phyloP scores from a whole-genome alignment of 2,329 filamentous ascomycete species.

The Scedosporium dehoogii region DNA sequence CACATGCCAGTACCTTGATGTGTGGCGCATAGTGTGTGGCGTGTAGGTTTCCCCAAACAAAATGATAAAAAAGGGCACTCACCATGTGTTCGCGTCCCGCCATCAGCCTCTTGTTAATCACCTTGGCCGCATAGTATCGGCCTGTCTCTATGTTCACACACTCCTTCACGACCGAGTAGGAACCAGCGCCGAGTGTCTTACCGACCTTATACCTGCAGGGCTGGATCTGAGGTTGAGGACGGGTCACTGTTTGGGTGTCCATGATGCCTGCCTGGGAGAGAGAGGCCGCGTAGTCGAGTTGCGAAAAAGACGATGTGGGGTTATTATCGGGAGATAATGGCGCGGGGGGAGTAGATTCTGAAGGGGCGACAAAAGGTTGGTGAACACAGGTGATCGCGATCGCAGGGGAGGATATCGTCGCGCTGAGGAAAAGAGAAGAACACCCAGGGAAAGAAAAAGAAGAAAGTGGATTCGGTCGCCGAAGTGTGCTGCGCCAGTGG shows the following conservation, averaged over 20 bases:
- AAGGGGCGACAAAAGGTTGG: too few relatives aligned
- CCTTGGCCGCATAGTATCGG: slow-evolving; percentile 95
- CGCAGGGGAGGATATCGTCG: background rate
- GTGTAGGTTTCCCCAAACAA: background rate
- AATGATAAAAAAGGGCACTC: slow-evolving; percentile 15
- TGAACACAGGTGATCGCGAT: too few relatives aligned
- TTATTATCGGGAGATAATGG: background rate
- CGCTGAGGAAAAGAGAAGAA: too few relatives aligned
- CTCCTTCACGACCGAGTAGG: slow-evolving; percentile 97
- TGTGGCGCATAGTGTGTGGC: background rate
- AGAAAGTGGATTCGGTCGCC: background rate
- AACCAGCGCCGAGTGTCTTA: slow-evolving; percentile 92
- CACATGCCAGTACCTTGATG: background rate
- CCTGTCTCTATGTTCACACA: slow-evolving; percentile 98
- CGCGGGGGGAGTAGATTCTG: background rate
- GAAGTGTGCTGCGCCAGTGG: background rate
- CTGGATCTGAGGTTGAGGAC: slow-evolving; percentile 58
- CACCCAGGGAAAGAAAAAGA: background rate
- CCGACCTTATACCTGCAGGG: slow-evolving; percentile 98
- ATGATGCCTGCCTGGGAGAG: background rate
- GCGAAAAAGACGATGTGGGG: background rate
- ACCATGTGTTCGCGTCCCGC: slow-evolving; percentile 98
- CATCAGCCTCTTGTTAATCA: slow-evolving; percentile 99
- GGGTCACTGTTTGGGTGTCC: slow-evolving; percentile 9
- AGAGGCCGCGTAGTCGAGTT: background rate